Evolutionary conservation across 2,329 filamentous ascomycete species (phyloP), one percentile per base, ranked within the genome.

Genomic region (Xylariomycetidae sp.): DNA sequence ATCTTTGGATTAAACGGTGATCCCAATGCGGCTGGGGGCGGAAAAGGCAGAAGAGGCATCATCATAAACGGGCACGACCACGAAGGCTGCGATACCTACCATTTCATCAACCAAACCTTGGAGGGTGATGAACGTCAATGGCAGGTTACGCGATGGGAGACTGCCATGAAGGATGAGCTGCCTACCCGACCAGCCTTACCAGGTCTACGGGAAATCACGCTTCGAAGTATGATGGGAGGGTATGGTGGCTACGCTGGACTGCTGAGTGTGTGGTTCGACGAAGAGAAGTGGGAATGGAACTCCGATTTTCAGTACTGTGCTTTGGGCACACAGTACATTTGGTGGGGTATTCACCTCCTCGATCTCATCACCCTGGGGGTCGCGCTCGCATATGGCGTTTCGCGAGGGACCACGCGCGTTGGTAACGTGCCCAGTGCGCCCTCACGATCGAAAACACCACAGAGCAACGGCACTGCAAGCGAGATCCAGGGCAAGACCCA

Each of bases 141-240:
- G 74, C 59, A 76, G 47, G 64, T 65, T 0, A 56, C 54, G 12
- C 57, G 58, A 9, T 80, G 72, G 67, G 39, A 47, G 1, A 60
- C 70, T 26, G 26, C 26, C 10, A 16, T 16, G 5, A 13, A 16
- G 12, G 26, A 29, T 12, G 26, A 29, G 14, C 20, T 23, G 1
- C 53, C 57, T 9, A 44, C 49, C 5, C 53, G 56, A 10, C 56
- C 58, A 39, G 8, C 25, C 4, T 47, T 74, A 3, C 76, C 82
- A 0, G 82, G 82, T 1, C 67, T 95, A 5, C 72, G 90, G 18
- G 92, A 98, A 61, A 78, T 96, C 44, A 98, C 92, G 0, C 84
- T 98, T 2, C 79, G 89, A 38, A 95, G 87, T 59, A 96, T 98
- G 88, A 98, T 98, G 92, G 92, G 92, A 35, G 85, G 85, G 36